Evolutionary conservation across 305 asterid genomes (phyloP), one percentile per base, ranked within the genome.

Genomic region (Fraxinus albicans): DNA sequence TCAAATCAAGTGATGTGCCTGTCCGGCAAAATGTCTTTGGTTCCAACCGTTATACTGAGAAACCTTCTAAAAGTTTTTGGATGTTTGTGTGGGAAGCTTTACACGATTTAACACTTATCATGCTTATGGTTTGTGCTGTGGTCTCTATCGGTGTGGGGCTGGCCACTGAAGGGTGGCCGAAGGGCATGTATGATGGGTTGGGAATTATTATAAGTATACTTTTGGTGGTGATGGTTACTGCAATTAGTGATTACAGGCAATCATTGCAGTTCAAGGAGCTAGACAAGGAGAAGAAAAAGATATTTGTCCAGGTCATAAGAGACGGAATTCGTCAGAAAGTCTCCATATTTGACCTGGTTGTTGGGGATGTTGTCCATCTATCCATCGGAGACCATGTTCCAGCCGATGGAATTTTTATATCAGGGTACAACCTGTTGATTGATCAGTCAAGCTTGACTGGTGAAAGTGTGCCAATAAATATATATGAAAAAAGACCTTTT

Each of bases 141-240:
- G 97, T 95, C 78, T 95, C 98, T 38, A 91, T 97, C 63, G 98
- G 92, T 8, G 99, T 97, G 44, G 99, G 99, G 85, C 95, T 95
- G 84, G 94, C 99, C 80, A 97, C 99, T 44, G 99, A 97, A 88
- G 99, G 99, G 40, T 97, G 94, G 93, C 99, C 99, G 25, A 93
- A 88, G 84, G 98, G 99, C 79, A 93, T 89, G 74, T 95, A 95
- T 83, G 99, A 97, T 79, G 99, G 98, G n/a, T 76, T 97, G 63
- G 98, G 99, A 77, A 97, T 97, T 84, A 85, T 97, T 84, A 86
- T 97, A 4, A 95, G 98, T 81, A 94, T 97, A 84, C 74, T 92
- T 84, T 88, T 97, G 78, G 99, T 97, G 36, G 98, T 95, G 82
- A 77, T 91, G 86, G 98, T 97, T 63, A 97, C 98, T 75, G 98